Evolutionary conservation across 805 yeast genomes (phyloP), one percentile per base, ranked within the genome.

Genomic region (Blastobotrys parvus): DNA sequence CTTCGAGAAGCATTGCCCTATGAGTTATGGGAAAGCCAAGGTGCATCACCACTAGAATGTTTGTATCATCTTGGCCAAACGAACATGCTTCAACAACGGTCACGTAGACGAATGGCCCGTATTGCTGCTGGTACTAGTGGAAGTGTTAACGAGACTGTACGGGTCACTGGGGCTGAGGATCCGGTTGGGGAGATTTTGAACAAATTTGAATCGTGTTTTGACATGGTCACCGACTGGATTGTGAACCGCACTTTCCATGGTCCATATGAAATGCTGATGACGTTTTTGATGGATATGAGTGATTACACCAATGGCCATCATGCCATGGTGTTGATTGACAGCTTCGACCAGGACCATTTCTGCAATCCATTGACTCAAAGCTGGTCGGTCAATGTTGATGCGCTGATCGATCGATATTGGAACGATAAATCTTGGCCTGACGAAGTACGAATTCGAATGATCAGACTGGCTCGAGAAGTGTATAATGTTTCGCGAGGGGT

Each of bases 361-460:
- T 81, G 89, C 53, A 68, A 78, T 2, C 73, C 77, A 8, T 56
- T 78, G 4, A 60, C 71, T 23, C 63, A 70, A 0, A 58, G 67
- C 6, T 81, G 88, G 84, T 61, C 62, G 38, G 65, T 60, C 2
- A 74, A 75, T 48, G 62, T 75, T 33, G 56, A 58, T 4, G 57
- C 60, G 23, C 50, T 81, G 2, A 57, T 80, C 29, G 61, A 65
- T n/a, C 61, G 65, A 4, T 78, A 74, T 52, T 71, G 64, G 53
- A 55, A 59, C 53, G 55, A 55, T 23, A 42, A 49, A 3, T 36
- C 48, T 13, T 53, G 43, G 56, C 40, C 42, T 29, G 52, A 18
- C n/a, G 35, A 37, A 2, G 44, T 61, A 11, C 46, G 64, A 5
- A 21, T 51, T 4, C 33, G 45, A 16, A 54, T 59, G 2, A 40